phyloP scores from a whole-genome alignment of 2,329 filamentous ascomycete genomes.

The Calycina marina region DNA sequence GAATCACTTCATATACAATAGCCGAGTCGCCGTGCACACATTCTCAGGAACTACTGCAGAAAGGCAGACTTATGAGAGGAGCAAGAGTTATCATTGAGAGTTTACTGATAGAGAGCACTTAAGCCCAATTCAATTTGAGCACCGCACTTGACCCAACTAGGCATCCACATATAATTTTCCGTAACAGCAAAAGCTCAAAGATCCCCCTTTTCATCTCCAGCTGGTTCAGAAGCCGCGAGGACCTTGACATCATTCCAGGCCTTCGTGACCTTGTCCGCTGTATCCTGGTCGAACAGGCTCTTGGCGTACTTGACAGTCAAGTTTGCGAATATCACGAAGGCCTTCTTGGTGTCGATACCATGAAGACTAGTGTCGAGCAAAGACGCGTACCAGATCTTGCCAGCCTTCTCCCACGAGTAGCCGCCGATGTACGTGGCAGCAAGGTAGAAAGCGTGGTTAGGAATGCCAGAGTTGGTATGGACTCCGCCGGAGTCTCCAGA shows the following conservation, averaged over 20 bases:
- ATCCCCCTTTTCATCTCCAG: too few species aligned
- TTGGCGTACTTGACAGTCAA: slow-evolving; percentile 3
- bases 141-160: too few species aligned
- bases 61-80: too few species aligned
- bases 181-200: too few species aligned
- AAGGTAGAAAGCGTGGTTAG: slow-evolving; percentile 41
- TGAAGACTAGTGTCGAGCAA: slow-evolving; percentile 3
- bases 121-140: too few species aligned
- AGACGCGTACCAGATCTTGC: slow-evolving; percentile 15
- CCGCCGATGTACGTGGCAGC: slow-evolving; percentile 33
- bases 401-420: slow-evolving; percentile 28
- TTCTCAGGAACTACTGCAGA: too few species aligned
- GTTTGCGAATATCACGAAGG: slow-evolving; percentile 2
- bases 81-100: too few species aligned
- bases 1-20: too few species aligned
- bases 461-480: slow-evolving; percentile 41
- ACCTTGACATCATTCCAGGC: slow-evolving; percentile 5
- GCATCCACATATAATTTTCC: too few species aligned
- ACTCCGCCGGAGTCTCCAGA: slow-evolving; percentile 34
- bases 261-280: slow-evolving; percentile 2
- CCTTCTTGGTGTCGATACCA: slow-evolving; percentile 1
- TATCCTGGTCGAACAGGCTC: slow-evolving; percentile 4
- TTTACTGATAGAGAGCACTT: too few species aligned
- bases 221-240: too few species aligned
- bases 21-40: too few species aligned